These are phyloP conservation scores for Penicillium crystallinum DNA, from an alignment of 495 filamentous ascomycete genomes.

Conservation along the genomic window DNA sequence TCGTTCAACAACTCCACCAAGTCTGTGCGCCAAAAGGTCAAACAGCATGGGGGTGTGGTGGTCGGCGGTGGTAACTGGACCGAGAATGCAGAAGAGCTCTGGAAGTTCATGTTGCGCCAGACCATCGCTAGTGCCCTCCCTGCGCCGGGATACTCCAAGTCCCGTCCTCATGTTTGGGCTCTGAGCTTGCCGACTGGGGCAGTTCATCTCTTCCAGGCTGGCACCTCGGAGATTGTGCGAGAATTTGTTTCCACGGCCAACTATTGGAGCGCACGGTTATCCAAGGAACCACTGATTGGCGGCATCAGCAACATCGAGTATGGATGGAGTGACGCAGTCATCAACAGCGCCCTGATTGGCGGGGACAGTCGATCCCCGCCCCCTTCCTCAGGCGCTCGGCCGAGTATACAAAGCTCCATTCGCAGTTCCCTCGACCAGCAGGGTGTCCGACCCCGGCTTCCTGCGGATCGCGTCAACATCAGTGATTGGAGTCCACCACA, in stretches of 20 bases:
- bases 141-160: slow-evolving; percentile 86
- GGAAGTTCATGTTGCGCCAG: slow-evolving; percentile 82
- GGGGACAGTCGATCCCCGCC: slow-evolving; percentile 43
- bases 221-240: slow-evolving; percentile 87
- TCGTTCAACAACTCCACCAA: slow-evolving; percentile 75
- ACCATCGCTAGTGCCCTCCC: slow-evolving; percentile 89
- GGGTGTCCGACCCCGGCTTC: slow-evolving; percentile 59
- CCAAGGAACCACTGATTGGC: slow-evolving; percentile 85
- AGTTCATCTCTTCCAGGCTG: slow-evolving; percentile 95
- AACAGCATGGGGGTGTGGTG: slow-evolving; percentile 55
- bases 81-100: slow-evolving; percentile 83
- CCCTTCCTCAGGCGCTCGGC: slow-evolving; percentile 42
- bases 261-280: slow-evolving; percentile 93
- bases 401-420: slow-evolving; percentile 66
- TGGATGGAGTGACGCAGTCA: slow-evolving; percentile 87
- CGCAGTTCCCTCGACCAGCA: slow-evolving; percentile 67
- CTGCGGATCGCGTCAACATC: slow-evolving; percentile 80
- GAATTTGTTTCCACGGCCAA: slow-evolving; percentile 95
- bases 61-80: slow-evolving; percentile 97
- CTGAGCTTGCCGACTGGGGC: slow-evolving; percentile 88
- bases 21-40: slow-evolving; percentile 64
- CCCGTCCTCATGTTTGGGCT: slow-evolving; percentile 89
- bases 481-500: slow-evolving; percentile 91
- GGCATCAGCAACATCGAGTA: slow-evolving; percentile 97
- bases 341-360: slow-evolving; percentile 65